Evolutionary conservation across 495 filamentous ascomycete genomes (phyloP).

Genomic region (Neurospora sp.): DNA sequence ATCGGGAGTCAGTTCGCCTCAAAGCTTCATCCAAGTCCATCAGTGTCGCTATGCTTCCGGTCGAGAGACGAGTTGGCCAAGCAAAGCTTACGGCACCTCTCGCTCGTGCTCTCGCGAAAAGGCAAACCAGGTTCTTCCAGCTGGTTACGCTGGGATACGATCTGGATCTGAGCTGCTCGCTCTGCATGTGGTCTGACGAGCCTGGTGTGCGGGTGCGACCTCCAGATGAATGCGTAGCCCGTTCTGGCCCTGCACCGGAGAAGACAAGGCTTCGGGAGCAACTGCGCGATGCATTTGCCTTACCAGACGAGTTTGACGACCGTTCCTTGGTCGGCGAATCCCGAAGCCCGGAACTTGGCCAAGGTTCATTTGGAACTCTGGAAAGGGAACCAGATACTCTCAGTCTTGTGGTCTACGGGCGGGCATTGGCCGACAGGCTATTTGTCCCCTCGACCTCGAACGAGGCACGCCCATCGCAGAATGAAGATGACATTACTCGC

Average conservation of each 20-base stretch:
- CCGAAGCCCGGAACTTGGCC: background rate
- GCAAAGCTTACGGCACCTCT: background rate
- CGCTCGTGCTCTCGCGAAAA: conserved; percentile 2
- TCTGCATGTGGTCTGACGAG: conserved; percentile 20
- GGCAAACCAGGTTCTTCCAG: conserved; percentile 20
- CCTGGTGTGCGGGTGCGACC: background rate
- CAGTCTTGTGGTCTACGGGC: conserved; percentile 2
- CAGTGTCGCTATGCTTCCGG: conserved; percentile 15
- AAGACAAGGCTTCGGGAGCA: background rate
- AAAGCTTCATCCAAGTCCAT: conserved; percentile 5
- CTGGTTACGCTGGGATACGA: conserved; percentile 19
- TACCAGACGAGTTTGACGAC: conserved; percentile 22
- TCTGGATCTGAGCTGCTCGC: conserved; percentile 14
- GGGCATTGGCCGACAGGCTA: background rate
- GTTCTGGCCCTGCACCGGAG: background rate
- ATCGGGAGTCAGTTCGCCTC: conserved; percentile 13
- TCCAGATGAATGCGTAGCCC: conserved; percentile 1
- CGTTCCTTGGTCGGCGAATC: background rate
- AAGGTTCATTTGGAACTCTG: background rate
- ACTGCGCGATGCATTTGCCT: conserved; percentile 13
- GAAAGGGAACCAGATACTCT: conserved; percentile 1
- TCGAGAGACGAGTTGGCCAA: conserved; percentile 2
- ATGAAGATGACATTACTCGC: conserved; percentile 3
- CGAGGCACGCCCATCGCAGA: background rate
- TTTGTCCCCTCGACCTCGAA: background rate